Percentiles rank a stretch among this genome's conserved stretches.
Evolutionary conservation across 2,329 filamentous ascomycete species (phyloP).

Genomic region (Arachnomyces sp.): DNA sequence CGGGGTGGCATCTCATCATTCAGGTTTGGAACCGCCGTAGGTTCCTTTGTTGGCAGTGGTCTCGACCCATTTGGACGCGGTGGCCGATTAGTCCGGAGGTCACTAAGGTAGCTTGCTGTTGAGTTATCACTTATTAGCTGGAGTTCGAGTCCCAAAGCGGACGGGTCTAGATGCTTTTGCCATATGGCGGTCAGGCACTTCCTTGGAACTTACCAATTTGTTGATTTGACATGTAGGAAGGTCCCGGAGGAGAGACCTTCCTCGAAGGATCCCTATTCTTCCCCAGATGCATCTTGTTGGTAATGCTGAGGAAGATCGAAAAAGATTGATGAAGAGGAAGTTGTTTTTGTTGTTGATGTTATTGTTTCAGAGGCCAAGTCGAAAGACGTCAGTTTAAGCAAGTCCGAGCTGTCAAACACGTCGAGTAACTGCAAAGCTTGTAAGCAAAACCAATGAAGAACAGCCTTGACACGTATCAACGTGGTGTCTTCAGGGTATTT

Average conservation of each 20-base stretch:
- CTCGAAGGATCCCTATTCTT: constrained; percentile 12
- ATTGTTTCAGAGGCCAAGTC: too few species aligned
- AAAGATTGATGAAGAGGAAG: too few species aligned
- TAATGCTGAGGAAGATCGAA: too few species aligned
- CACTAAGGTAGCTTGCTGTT: constrained; percentile 51
- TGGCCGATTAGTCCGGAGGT: constrained; percentile 50
- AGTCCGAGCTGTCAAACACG: too few species aligned
- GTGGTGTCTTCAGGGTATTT: too few species aligned
- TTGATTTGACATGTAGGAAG: constrained; percentile 38
- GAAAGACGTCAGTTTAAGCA: too few species aligned
- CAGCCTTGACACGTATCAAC: constrained; percentile 17
- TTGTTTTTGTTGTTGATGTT: too few species aligned
- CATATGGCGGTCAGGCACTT: not conserved
- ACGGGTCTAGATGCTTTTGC: not conserved
- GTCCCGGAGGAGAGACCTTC: constrained; percentile 40
- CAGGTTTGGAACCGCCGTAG: constrained; percentile 18
- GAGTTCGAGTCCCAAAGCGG: not conserved
- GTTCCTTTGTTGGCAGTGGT: constrained; percentile 46
- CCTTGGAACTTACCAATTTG: constrained; percentile 35
- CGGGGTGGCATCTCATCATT: constrained; percentile 29
- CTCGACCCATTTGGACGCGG: constrained; percentile 52
- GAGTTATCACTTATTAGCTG: not conserved
- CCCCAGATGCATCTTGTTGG: constrained; percentile 25
- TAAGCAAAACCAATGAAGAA: constrained; percentile 62
- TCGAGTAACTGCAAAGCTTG: too few species aligned